Percentiles rank a stretch among this genome's conserved stretches.
Conservation (phyloP, 805 yeast genomes). For the Barnettozyma vustinii region DNA sequence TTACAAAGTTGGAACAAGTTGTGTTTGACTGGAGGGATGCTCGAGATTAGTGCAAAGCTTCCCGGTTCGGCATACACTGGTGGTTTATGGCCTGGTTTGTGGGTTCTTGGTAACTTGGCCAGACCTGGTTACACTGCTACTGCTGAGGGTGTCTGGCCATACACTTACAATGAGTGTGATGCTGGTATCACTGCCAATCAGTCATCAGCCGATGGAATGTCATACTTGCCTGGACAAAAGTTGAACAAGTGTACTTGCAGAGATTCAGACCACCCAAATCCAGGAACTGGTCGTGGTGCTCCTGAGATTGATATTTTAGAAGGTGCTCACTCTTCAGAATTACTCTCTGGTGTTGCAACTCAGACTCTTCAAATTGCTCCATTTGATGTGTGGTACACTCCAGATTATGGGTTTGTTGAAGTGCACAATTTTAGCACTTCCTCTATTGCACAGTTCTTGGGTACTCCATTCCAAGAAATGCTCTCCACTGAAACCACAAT, state of each 20-base stretch:
- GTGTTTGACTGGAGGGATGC: slow-evolving; percentile 35
- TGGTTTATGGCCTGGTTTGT: slow-evolving; percentile 95
- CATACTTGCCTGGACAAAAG: slow-evolving; percentile 80
- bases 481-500: slow-evolving; percentile 76
- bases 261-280: slow-evolving; percentile 83
- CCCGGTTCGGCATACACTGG: slow-evolving; percentile 75
- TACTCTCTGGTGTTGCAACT: slow-evolving; percentile 55
- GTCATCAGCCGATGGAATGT: slow-evolving; percentile 83
- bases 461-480: slow-evolving; percentile 94
- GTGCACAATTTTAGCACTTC: slow-evolving; percentile 66
- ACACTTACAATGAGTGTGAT: slow-evolving; percentile 80
- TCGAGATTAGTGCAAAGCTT: slow-evolving; percentile 40
- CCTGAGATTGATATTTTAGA: slow-evolving; percentile 93
- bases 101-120: slow-evolving; percentile 92
- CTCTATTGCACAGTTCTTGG: slow-evolving; percentile 80
- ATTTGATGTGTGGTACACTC: slow-evolving; percentile 88
- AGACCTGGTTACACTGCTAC: slow-evolving; percentile 87
- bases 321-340: slow-evolving; percentile 61
- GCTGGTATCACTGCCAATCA: slow-evolving; percentile 95
- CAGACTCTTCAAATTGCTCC: slow-evolving; percentile 95
- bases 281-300: slow-evolving; percentile 87
- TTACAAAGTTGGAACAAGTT: slow-evolving; percentile 43
- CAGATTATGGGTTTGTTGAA: slow-evolving; percentile 78
- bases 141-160: slow-evolving; percentile 95
- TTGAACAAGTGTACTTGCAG: slow-evolving; percentile 73